These are phyloP conservation scores for Schwanniomyces sp. DNA, from an alignment of 805 yeast genomes.

Conservation along the genomic window DNA sequence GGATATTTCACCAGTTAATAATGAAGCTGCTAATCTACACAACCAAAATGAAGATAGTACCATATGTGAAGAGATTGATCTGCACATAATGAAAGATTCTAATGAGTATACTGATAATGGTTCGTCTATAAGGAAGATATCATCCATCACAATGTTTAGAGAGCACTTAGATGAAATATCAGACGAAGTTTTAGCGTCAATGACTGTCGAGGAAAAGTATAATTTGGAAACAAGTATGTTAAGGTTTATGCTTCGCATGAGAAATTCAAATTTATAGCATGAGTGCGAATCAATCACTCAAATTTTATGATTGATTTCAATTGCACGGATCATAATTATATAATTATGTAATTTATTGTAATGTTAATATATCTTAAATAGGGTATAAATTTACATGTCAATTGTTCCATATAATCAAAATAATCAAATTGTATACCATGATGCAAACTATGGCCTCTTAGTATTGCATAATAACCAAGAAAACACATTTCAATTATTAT, in stretches of 20 bases:
- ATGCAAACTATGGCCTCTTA: conserved; percentile 32
- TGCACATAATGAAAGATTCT: neutral
- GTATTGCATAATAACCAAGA: conserved; percentile 34
- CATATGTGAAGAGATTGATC: too few relatives aligned
- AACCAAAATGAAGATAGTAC: too few relatives aligned
- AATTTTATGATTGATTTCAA: neutral
- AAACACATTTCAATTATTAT: conserved; percentile 26
- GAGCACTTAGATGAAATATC: neutral
- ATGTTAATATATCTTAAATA: neutral
- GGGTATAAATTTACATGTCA: conserved; percentile 23
- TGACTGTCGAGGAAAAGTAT: conserved; percentile 17
- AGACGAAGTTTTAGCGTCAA: conserved; percentile 12
- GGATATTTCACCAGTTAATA: too few relatives aligned
- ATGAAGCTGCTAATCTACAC: too few relatives aligned
- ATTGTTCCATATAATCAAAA: conserved; percentile 35
- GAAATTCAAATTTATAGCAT: conserved; percentile 8
- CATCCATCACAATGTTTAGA: neutral
- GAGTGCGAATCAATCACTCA: neutral
- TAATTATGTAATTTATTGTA: neutral
- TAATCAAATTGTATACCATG: conserved; percentile 33
- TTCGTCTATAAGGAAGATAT: neutral
- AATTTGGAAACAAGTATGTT: conserved; percentile 34
- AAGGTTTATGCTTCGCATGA: conserved; percentile 33
- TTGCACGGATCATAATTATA: neutral
- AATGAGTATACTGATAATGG: neutral